Conservation (phyloP, 768 basidiomycete species). For the Lactarius pseudohatsudake region DNA sequence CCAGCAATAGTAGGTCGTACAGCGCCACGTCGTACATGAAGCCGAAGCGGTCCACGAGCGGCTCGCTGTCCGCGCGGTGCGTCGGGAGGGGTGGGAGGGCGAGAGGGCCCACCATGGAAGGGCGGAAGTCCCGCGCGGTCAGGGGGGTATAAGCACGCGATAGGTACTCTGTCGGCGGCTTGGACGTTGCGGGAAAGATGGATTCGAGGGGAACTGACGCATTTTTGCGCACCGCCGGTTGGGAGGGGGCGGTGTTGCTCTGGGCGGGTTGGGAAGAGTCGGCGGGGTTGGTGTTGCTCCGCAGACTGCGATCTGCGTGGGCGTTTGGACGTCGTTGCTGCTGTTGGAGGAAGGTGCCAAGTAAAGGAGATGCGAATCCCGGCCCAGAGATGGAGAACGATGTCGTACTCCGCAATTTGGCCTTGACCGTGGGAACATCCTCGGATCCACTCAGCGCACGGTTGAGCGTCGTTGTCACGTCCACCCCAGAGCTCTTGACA, state of each 20-base stretch:
- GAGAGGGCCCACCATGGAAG: conserved; percentile 61
- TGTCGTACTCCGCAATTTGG: conserved; percentile 39
- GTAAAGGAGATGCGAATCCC: conserved; percentile 53
- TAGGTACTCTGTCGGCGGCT: conserved; percentile 84
- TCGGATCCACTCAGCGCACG: conserved; percentile 27
- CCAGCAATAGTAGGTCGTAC: conserved; percentile 76
- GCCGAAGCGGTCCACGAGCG: conserved; percentile 83
- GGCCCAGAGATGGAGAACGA: conserved; percentile 43
- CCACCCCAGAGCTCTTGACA: conserved; percentile 37
- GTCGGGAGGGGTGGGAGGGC: conserved; percentile 55
- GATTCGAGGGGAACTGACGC: conserved; percentile 69
- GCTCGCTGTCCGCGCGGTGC: conserved; percentile 52
- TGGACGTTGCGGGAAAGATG: conserved; percentile 76
- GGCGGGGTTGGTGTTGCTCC: conserved; percentile 5
- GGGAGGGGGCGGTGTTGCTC: conserved; percentile 30
- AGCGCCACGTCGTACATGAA: conserved; percentile 86
- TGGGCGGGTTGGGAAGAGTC: conserved; percentile 21
- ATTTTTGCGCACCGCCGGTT: conserved; percentile 34
- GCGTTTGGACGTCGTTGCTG: conserved; percentile 45
- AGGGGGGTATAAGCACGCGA: conserved; percentile 72
- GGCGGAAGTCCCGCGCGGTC: conserved; percentile 71
- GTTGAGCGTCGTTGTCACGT: conserved; percentile 42
- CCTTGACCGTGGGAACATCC: conserved; percentile 17
- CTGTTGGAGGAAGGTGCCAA: conserved; percentile 57
- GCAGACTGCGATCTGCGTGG: conserved; percentile 32